Evolutionary conservation across 164 flowering plant genomes (phyloP).

Genomic region (Stephania cephalantha): DNA sequence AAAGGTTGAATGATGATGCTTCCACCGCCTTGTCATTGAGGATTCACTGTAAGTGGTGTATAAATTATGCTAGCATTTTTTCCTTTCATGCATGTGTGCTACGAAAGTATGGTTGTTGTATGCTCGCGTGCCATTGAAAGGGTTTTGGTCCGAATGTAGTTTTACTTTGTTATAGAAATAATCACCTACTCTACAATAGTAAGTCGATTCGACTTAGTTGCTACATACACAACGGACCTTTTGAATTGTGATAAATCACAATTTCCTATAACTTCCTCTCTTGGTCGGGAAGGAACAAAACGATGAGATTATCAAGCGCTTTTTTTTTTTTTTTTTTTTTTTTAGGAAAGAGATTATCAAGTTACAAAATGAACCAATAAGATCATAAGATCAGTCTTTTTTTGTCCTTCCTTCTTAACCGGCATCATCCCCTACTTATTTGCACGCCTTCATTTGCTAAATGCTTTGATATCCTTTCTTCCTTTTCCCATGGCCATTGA

Average conservation of each 20-base stretch:
- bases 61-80: background rate
- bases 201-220: background rate
- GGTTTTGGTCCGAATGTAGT: background rate
- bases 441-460: background rate
- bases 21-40: slow-evolving; percentile 85
- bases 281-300: background rate
- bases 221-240: background rate
- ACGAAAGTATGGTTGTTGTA: background rate
- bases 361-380: background rate
- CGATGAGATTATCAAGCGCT: background rate
- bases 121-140: background rate
- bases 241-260: background rate
- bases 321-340: too few species aligned
- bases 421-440: background rate
- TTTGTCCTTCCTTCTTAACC: background rate
- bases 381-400: too few species aligned
- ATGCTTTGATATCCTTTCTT: background rate
- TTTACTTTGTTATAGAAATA: background rate
- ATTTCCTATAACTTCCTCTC: background rate
- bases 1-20: slow-evolving; percentile 52
- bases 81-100: background rate
- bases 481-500: background rate
- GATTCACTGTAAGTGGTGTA: slow-evolving; percentile 69
- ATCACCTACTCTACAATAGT: background rate
- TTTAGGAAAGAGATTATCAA: background rate